These are phyloP conservation scores for Emergomyces orientalis DNA, from an alignment of 2,329 filamentous ascomycete species.

Conservation along the genomic window DNA sequence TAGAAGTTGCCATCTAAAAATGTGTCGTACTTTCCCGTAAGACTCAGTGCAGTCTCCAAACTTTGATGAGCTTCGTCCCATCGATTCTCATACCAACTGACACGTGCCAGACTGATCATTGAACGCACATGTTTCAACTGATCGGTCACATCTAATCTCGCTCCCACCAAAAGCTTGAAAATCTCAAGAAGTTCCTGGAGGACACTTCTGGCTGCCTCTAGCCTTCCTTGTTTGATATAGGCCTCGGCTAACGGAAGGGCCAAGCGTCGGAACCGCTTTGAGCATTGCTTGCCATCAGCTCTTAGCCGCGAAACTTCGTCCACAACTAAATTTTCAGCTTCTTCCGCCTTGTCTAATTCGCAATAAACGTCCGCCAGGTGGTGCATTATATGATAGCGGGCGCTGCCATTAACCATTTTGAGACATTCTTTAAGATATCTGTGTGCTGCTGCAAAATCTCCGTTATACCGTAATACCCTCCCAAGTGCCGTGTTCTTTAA, in stretches of 20 bases:
- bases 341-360: neutral
- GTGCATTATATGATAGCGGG: conserved; percentile 3
- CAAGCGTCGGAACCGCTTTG: neutral
- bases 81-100: neutral
- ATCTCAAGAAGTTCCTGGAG: neutral
- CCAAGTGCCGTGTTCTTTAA: neutral
- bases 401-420: neutral
- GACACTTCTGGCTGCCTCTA: neutral
- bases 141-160: neutral
- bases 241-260: neutral
- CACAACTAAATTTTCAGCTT: neutral
- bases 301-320: neutral
- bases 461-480: neutral
- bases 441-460: neutral
- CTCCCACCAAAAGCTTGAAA: neutral
- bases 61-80: neutral
- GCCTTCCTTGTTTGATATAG: neutral
- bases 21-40: neutral
- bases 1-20: conserved; percentile 4
- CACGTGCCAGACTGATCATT: neutral
- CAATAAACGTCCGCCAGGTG: neutral
- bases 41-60: neutral
- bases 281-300: neutral
- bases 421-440: neutral
- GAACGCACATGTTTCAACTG: conserved; percentile 1